A percentile compares a stretch with the other conserved stretches of the same genome.
Conservation (phyloP, 2,329 filamentous ascomycete genomes). For the Nakataea oryzae region DNA sequence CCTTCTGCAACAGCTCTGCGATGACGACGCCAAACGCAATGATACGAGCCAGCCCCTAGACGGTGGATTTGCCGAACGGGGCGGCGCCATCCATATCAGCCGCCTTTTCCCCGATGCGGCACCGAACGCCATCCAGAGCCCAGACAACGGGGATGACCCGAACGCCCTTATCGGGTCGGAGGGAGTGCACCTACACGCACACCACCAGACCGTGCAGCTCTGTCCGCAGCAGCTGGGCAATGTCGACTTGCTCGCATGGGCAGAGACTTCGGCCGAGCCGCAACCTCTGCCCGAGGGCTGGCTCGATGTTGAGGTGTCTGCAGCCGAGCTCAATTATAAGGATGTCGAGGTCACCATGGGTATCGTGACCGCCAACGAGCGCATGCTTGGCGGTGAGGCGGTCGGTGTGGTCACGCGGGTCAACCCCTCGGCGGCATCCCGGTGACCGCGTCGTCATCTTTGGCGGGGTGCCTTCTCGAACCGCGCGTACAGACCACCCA, state of each 20-base stretch:
- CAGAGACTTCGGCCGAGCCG: neutral
- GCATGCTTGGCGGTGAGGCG: slow-evolving; percentile 18
- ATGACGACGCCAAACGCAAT: neutral
- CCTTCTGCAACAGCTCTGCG: slow-evolving; percentile 1
- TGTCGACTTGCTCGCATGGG: neutral
- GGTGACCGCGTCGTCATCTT: neutral
- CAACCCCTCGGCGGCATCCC: slow-evolving; percentile 12
- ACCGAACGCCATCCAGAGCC: neutral
- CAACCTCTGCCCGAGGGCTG: slow-evolving; percentile 8
- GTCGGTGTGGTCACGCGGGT: slow-evolving; percentile 17
- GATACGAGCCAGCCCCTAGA: neutral
- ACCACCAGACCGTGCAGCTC: neutral
- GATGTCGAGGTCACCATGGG: slow-evolving; percentile 25
- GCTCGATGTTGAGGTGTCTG: slow-evolving; percentile 18
- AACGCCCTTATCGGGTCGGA: neutral
- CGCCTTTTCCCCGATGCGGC: neutral
- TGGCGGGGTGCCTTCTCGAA: neutral
- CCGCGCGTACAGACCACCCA: neutral
- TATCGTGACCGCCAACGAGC: slow-evolving; percentile 16
- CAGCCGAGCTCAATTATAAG: slow-evolving; percentile 22
- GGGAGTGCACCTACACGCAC: neutral
- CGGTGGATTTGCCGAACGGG: neutral
- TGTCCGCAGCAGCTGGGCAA: neutral
- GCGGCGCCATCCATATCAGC: neutral
- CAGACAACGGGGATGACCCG: neutral